Conservation (phyloP, 140 eudicot genomes). For the Stevia rebaudiana region DNA sequence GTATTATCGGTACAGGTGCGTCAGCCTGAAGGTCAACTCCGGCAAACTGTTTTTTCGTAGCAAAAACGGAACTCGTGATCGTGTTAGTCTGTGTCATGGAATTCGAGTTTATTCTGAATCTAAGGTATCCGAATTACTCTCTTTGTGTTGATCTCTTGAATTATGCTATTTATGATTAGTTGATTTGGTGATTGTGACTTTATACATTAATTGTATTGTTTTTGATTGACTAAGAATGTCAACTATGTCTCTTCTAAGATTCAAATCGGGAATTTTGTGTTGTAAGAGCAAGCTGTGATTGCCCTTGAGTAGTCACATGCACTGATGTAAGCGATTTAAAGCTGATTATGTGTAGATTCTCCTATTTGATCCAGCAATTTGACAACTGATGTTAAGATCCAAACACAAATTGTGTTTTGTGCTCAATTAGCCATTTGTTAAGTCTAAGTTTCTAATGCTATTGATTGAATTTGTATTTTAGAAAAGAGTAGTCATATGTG, state of each 20-base stretch:
- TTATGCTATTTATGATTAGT: background rate
- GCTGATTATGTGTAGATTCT: background rate
- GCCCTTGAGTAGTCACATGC: no score
- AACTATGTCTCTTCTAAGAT: background rate
- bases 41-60: background rate
- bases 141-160: background rate
- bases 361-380: background rate
- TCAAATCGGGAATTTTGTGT: background rate
- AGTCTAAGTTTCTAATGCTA: background rate
- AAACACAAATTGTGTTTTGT: background rate
- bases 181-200: conserved; percentile 2
- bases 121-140: conserved; percentile 16
- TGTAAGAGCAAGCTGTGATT: no score
- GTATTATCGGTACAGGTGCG: background rate
- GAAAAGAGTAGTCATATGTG: background rate
- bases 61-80: conserved; percentile 9
- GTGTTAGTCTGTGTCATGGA: background rate
- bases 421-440: background rate
- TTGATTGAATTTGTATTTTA: no score
- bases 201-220: background rate
- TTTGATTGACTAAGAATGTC: background rate
- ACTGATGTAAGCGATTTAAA: background rate
- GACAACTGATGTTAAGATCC: background rate
- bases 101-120: conserved; percentile 22
- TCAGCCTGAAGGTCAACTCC: conserved; percentile 15